These are phyloP conservation scores for Lipomyces sp. DNA, from an alignment of 805 yeast genomes.

Conservation along the genomic window DNA sequence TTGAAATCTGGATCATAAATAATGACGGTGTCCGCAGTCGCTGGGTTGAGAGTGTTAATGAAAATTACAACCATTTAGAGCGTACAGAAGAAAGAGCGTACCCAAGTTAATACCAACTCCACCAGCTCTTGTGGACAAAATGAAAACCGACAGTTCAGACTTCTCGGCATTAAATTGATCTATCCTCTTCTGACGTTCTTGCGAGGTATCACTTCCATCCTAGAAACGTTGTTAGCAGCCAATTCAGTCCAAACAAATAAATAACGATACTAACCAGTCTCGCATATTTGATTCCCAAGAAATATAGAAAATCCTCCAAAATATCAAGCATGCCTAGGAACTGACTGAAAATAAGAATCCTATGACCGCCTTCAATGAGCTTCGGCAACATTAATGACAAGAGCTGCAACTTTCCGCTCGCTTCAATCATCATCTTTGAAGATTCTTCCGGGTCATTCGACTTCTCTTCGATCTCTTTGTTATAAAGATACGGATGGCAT, in stretches of 20 bases:
- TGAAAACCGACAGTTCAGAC: slow-evolving; percentile 49
- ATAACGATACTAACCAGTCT: slow-evolving; percentile 6
- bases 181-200: slow-evolving; percentile 62
- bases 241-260: background rate
- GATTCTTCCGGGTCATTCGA: slow-evolving; percentile 59
- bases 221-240: slow-evolving; percentile 31
- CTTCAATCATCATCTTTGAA: slow-evolving; percentile 69
- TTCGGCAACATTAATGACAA: slow-evolving; percentile 47
- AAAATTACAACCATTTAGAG: background rate
- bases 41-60: slow-evolving; percentile 23
- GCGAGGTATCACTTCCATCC: slow-evolving; percentile 70
- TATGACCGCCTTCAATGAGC: slow-evolving; percentile 53
- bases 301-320: slow-evolving; percentile 76
- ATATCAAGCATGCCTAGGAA: slow-evolving; percentile 76
- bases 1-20: slow-evolving; percentile 94
- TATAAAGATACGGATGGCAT: slow-evolving; percentile 83
- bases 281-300: slow-evolving; percentile 29
- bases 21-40: slow-evolving; percentile 83
- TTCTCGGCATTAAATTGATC: slow-evolving; percentile 45
- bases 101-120: slow-evolving; percentile 89
- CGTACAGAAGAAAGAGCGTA: background rate
- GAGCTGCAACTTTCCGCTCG: slow-evolving; percentile 76
- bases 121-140: slow-evolving; percentile 87
- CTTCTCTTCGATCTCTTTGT: slow-evolving; percentile 64
- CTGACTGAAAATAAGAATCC: slow-evolving; percentile 78